Base-by-base conservation (phyloP, 2,329 filamentous ascomycete genomes). In the Verticillium nonalfalfae region DNA sequence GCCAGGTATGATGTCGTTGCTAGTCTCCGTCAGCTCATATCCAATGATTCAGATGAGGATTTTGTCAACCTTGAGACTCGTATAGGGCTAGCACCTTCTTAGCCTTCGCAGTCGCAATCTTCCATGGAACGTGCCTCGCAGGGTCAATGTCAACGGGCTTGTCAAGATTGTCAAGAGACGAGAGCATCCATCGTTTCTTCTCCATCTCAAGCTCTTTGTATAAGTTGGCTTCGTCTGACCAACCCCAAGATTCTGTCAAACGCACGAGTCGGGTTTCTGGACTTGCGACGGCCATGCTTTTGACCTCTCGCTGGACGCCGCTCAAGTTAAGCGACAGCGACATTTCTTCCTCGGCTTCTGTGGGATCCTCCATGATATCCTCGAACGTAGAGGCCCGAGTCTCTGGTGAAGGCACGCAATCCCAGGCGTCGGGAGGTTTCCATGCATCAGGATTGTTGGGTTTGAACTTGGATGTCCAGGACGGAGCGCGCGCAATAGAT, bases 171-270 rank as follows among this genome's bases (percentile, higher is more conserved):
- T 80, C 78, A 59, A 90, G 73, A 1, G 79, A 79, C 34, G 81
- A 85, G 38, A 88, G 75, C 75, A 91, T 81, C 85, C 85, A 88
- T 50, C 82, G 73, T 66, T 85, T 84, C 68, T 84, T 83, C 64
- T 84, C 81, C 57, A 84, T 74, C 61, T 83, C 82, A 4, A 83
- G 67, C 58, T 82, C 79, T 66, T 77, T 76, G 66, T 80, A 82
- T 21, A 84, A 71, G 40, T 74, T 77, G 3, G 79, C 75, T 60
- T 83, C 79, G 0, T 74, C 70, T 13, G 77, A 73, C 26, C 71
- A 72, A 10, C 76, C 75, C 75, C 80, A 81, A 52, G 78, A 76
- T 65, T 84, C 79, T 36, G 80, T 84, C 40, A 89, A 75, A 4
- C 84, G 79, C 38, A 80, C 75, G 4, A 88, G 74, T 55, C 87